Evolutionary conservation across 441 rosid genomes (phyloP).

Genomic region (Arabidopsis lyrata): DNA sequence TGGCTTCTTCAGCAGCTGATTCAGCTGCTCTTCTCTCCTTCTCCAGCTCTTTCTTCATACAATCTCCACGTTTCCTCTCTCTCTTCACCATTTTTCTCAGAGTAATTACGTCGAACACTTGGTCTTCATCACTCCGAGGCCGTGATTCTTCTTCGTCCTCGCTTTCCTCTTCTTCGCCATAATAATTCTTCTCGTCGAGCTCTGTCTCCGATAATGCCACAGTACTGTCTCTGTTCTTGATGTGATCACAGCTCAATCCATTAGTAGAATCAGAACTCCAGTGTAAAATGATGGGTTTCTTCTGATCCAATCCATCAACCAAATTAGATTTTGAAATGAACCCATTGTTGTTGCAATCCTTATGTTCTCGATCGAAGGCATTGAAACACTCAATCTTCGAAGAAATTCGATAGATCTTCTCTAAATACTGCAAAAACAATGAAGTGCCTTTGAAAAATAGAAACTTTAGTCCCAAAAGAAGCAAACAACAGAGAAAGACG

Average conservation of each 20-base stretch:
- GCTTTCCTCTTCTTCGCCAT: conserved; percentile 21
- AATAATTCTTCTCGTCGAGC: conserved; percentile 3
- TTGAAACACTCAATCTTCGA: conserved; percentile 31
- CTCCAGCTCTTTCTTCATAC: conserved; percentile 62
- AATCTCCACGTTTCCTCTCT: conserved; percentile 58
- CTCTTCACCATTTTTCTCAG: conserved; percentile 65
- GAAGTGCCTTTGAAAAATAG: conserved; percentile 47
- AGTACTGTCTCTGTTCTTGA: conserved; percentile 26
- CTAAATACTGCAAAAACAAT: conserved; percentile 43
- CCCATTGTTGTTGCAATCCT: conserved; percentile 32
- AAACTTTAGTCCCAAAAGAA: conserved; percentile 54
- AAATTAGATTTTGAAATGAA: conserved; percentile 29
- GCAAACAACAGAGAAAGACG: conserved; percentile 53
- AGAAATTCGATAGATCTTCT: conserved; percentile 40
- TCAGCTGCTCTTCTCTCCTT: conserved; percentile 79
- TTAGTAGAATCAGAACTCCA: conserved; percentile 29
- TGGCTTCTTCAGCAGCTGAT: conserved; percentile 81
- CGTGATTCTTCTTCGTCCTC: conserved; percentile 41
- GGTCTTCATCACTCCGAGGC: conserved; percentile 55
- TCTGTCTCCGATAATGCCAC: conserved; percentile 27
- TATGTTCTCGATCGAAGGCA: conserved; percentile 37
- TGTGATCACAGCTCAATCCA: conserved; percentile 23
- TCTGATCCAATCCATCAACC: conserved; percentile 42
- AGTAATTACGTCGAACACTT: conserved; percentile 55
- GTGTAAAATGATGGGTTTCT: conserved; percentile 33